Evolutionary conservation across 2,329 filamentous ascomycete genomes (phyloP).

Genomic region (Aspergillus clavatus): DNA sequence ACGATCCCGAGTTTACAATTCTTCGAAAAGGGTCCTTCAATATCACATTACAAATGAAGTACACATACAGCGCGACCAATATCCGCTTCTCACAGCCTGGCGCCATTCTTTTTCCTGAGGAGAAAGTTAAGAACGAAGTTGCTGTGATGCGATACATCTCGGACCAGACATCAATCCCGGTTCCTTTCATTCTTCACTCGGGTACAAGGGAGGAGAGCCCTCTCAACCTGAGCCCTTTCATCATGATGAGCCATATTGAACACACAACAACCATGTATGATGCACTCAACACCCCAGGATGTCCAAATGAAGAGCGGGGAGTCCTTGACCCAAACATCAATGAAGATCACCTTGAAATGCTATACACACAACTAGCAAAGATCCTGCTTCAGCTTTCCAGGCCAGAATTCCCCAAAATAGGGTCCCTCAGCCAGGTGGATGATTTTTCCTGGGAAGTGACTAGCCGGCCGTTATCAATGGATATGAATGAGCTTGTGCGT

Average conservation of each 20-base stretch:
- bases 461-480: slow-evolving; percentile 37
- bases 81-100: slow-evolving; percentile 22
- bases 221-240: slow-evolving; percentile 28
- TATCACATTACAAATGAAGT: slow-evolving; percentile 18
- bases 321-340: slow-evolving; percentile 29
- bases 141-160: slow-evolving; percentile 15
- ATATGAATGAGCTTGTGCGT: slow-evolving; percentile 38
- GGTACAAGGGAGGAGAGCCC: slow-evolving; percentile 13
- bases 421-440: slow-evolving; percentile 10
- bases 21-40: slow-evolving; percentile 17
- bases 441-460: slow-evolving; percentile 19
- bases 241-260: slow-evolving; percentile 33
- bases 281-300: slow-evolving; percentile 13
- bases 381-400: slow-evolving; percentile 11
- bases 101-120: slow-evolving; percentile 22
- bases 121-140: slow-evolving; percentile 22
- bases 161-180: slow-evolving; percentile 14
- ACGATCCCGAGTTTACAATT: slow-evolving; percentile 3
- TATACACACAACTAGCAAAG: slow-evolving; percentile 13
- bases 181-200: slow-evolving; percentile 14
- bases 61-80: slow-evolving; percentile 9
- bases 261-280: slow-evolving; percentile 12
- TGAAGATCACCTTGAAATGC: slow-evolving; percentile 28
- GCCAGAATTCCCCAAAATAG: slow-evolving; percentile 5
- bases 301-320: slow-evolving; percentile 10